These are phyloP conservation scores for Pyricularia grisea DNA, from an alignment of 2,329 filamentous ascomycete genomes.

Conservation along the genomic window DNA sequence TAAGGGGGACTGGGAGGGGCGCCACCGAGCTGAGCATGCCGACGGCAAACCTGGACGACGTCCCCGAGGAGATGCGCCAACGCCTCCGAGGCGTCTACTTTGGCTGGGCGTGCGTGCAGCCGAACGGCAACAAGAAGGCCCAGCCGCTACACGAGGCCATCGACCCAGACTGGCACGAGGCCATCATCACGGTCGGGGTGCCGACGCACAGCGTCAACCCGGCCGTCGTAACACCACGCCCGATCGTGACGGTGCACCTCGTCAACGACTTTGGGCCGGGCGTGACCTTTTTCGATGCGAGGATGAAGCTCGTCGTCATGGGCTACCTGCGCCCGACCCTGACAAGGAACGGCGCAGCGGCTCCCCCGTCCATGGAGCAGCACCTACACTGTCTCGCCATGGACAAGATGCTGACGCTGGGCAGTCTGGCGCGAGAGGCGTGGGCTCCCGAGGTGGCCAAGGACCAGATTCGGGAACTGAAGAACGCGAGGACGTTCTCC, in stretches of 20 bases:
- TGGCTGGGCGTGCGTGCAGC: constrained; percentile 47
- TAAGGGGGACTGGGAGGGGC: constrained; percentile 31
- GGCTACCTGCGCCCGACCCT: constrained; percentile 34
- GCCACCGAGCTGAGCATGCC: constrained; percentile 29
- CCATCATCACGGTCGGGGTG: constrained; percentile 47
- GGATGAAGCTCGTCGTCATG: constrained; percentile 48
- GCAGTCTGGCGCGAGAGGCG: constrained; percentile 32
- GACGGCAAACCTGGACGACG: constrained; percentile 41
- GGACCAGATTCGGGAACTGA: constrained; percentile 25
- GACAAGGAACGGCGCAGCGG: constrained; percentile 21
- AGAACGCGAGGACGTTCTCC: constrained; percentile 29
- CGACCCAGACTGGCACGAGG: constrained; percentile 44
- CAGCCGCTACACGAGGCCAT: constrained; percentile 22
- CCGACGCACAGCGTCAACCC: constrained; percentile 33
- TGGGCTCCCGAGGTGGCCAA: constrained; percentile 33
- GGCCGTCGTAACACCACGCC: constrained; percentile 24
- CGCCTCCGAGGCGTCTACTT: constrained; percentile 54
- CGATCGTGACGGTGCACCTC: constrained; percentile 40
- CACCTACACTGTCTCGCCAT: constrained; percentile 8
- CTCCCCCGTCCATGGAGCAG: not conserved
- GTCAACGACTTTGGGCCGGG: constrained; percentile 37
- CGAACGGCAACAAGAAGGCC: constrained; percentile 10
- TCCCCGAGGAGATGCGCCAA: constrained; percentile 42
- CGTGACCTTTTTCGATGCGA: constrained; percentile 27
- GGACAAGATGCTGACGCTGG: constrained; percentile 20